phyloP scores from a whole-genome alignment of 2,329 filamentous ascomycete species.

The Colletotrichum caudatum region DNA sequence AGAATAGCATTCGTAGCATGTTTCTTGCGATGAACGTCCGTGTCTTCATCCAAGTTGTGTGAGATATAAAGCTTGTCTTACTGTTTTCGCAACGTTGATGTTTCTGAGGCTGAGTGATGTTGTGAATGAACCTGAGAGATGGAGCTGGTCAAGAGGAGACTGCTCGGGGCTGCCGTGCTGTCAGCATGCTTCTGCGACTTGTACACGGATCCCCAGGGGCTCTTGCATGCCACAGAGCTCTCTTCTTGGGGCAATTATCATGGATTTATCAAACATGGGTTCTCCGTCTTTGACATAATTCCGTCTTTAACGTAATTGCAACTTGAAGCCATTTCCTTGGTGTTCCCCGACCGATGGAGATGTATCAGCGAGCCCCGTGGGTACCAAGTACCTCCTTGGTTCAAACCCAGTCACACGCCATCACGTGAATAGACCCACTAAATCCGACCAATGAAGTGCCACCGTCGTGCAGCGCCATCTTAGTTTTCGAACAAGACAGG shows the following conservation, averaged over 20 bases:
- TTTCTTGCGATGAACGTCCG: neutral
- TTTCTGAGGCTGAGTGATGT: neutral
- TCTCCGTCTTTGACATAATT: neutral
- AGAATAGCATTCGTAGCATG: constrained; percentile 39
- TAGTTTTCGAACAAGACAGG: constrained; percentile 50
- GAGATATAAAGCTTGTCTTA: neutral
- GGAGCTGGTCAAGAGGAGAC: neutral
- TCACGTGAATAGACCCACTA: constrained; percentile 25
- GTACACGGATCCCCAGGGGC: neutral
- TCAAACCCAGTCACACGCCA: neutral
- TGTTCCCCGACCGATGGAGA: neutral
- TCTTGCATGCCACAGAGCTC: no score
- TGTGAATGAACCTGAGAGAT: neutral
- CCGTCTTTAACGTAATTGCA: neutral
- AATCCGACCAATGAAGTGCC: neutral
- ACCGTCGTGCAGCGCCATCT: constrained; percentile 46
- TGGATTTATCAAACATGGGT: neutral
- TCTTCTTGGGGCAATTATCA: neutral
- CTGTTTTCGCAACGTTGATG: neutral
- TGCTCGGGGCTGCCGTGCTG: neutral
- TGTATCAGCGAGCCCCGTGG: neutral
- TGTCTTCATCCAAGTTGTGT: neutral
- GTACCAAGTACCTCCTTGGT: neutral
- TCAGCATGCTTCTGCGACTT: neutral
- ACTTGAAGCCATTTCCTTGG: neutral